Conservation (phyloP, 805 yeast genomes). For the Groenewaldozyma tartarivorans region DNA sequence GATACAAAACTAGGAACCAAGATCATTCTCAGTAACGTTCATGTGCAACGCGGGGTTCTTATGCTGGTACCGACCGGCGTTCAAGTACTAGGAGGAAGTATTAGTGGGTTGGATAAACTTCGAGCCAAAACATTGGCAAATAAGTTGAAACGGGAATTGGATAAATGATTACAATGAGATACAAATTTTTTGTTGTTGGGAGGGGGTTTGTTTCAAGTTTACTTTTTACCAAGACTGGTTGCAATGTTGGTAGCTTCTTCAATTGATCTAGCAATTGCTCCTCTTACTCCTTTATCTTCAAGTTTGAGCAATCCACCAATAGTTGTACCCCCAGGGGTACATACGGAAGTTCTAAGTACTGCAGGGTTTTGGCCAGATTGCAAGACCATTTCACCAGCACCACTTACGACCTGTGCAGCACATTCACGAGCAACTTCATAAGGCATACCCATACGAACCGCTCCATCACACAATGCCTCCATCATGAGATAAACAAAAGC, state of each 20-base stretch:
- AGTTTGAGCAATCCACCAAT: slow-evolving; percentile 87
- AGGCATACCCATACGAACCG: slow-evolving; percentile 89
- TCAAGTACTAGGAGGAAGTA: slow-evolving; percentile 11
- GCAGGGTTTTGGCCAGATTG: slow-evolving; percentile 83
- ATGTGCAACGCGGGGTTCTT: slow-evolving; percentile 11
- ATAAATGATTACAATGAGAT: background rate
- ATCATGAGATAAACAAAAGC: slow-evolving; percentile 84
- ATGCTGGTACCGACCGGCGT: slow-evolving; percentile 6
- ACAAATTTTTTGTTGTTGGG: too few relatives aligned
- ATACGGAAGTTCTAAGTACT: slow-evolving; percentile 72
- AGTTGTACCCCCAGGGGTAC: slow-evolving; percentile 98
- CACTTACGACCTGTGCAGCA: slow-evolving; percentile 90
- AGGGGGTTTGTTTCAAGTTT: too few relatives aligned
- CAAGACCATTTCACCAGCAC: slow-evolving; percentile 84
- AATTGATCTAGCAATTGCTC: slow-evolving; percentile 79
- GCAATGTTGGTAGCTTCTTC: slow-evolving; percentile 89
- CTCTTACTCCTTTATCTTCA: slow-evolving; percentile 86
- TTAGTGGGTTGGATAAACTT: slow-evolving; percentile 1
- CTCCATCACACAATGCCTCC: slow-evolving; percentile 91
- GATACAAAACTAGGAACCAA: slow-evolving; percentile 8
- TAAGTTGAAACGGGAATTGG: slow-evolving; percentile 1
- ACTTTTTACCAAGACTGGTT: slow-evolving; percentile 15
- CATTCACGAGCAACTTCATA: slow-evolving; percentile 70
- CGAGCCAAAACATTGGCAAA: background rate
- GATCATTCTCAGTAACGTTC: slow-evolving; percentile 5